Conservation (phyloP, 352 stramenopile species). For the Phytophthora podocarpi region DNA sequence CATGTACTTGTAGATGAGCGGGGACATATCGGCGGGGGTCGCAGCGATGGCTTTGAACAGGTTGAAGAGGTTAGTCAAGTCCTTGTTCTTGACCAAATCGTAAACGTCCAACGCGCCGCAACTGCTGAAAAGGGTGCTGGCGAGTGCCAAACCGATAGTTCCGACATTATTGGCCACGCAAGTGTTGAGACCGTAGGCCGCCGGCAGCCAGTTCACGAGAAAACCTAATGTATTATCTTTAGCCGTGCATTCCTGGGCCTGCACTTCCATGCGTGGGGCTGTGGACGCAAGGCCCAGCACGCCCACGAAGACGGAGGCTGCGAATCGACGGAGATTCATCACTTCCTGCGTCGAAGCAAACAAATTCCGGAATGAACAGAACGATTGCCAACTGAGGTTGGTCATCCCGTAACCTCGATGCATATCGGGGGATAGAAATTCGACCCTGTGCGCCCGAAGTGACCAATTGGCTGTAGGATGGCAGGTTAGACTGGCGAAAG, state of each 20-base stretch:
- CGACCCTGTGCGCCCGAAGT: neutral
- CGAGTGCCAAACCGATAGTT: slow-evolving; percentile 29
- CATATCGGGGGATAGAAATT: slow-evolving; percentile 28
- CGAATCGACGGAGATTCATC: slow-evolving; percentile 33
- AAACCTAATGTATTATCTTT: slow-evolving; percentile 31
- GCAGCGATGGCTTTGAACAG: slow-evolving; percentile 44
- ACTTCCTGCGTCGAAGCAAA: neutral
- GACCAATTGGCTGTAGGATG: slow-evolving; percentile 12
- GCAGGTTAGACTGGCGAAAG: slow-evolving; percentile 22
- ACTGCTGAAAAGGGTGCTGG: slow-evolving; percentile 36
- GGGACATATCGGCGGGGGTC: slow-evolving; percentile 40
- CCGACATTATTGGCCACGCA: slow-evolving; percentile 58
- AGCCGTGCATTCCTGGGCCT: slow-evolving; percentile 32
- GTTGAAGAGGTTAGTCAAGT: slow-evolving; percentile 29
- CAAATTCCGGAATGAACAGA: slow-evolving; percentile 27
- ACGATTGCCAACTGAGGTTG: neutral
- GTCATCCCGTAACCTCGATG: slow-evolving; percentile 8
- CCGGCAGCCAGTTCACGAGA: slow-evolving; percentile 35
- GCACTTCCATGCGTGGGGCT: neutral
- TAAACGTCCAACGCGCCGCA: slow-evolving; percentile 49
- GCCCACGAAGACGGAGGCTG: slow-evolving; percentile 18
- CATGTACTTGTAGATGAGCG: slow-evolving; percentile 57
- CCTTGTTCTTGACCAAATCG: slow-evolving; percentile 36
- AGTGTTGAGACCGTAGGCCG: slow-evolving; percentile 48
- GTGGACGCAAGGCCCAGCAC: slow-evolving; percentile 17